A percentile compares a stretch with the other conserved stretches of the same genome.
Evolutionary conservation across 2,329 filamentous ascomycete species (phyloP).

Genomic region (Talaromyces sp.): DNA sequence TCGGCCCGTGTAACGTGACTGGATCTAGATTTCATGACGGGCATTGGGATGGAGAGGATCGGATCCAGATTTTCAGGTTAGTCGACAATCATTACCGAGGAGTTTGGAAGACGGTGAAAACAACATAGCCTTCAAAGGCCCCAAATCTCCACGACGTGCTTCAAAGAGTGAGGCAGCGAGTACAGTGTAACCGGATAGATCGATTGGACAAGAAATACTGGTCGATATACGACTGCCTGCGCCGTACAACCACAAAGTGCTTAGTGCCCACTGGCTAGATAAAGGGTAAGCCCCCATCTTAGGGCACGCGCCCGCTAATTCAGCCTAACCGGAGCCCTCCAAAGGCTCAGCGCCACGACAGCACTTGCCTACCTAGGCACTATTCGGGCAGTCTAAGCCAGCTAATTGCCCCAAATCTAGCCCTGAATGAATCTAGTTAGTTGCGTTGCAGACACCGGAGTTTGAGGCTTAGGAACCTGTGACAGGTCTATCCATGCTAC

Average conservation of each 20-base stretch:
- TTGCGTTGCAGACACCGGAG: not conserved
- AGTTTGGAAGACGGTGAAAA: not conserved
- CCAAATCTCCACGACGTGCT: not conserved
- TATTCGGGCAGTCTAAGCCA: not conserved
- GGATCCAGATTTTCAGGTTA: not conserved
- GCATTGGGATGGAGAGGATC: not conserved
- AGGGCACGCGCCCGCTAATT: not conserved
- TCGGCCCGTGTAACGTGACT: not conserved
- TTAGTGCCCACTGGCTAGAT: not conserved
- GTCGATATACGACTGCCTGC: not conserved
- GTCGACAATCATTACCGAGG: not conserved
- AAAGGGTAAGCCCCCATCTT: not conserved
- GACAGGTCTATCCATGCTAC: not conserved
- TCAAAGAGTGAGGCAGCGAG: slow-evolving; percentile 6
- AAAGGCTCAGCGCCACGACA: slow-evolving; percentile 1
- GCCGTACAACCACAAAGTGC: not conserved
- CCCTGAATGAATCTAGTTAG: not conserved
- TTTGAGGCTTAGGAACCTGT: slow-evolving; percentile 7
- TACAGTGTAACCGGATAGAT: not conserved
- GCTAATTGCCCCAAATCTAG: not conserved
- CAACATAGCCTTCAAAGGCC: not conserved
- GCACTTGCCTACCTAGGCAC: not conserved
- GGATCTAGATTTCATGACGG: not conserved
- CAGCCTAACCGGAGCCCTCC: not conserved
- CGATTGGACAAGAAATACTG: not conserved